phyloP scores from a whole-genome alignment of 225 moss, liverwort and hornwort genomes.

The Polytrichum commune region DNA sequence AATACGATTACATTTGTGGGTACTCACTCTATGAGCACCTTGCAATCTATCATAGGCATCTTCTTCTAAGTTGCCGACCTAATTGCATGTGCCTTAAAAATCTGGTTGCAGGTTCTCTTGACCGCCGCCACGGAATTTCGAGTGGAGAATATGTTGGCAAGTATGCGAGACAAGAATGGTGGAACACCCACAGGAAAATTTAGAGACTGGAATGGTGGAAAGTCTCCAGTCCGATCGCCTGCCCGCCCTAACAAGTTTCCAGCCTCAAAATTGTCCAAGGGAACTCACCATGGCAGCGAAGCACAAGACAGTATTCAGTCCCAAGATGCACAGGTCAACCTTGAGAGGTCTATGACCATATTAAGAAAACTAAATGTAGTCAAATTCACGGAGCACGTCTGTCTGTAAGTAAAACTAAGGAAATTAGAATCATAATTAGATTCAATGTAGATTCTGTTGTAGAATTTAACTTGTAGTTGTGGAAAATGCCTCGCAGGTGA shows the following conservation, averaged over 20 bases:
- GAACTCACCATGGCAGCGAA: conserved; percentile 14
- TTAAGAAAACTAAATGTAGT: too few species aligned
- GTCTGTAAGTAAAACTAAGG: too few species aligned
- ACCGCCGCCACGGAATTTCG: conserved; percentile 44
- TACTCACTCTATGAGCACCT: too few species aligned
- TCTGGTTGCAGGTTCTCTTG: conserved; percentile 44
- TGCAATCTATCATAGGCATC: too few species aligned
- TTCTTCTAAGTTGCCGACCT: too few species aligned
- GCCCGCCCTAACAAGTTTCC: conserved; percentile 22
- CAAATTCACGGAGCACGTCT: too few species aligned
- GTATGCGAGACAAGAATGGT: conserved; percentile 29
- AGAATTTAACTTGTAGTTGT: too few species aligned
- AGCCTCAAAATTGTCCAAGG: neutral
- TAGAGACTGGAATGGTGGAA: conserved; percentile 10
- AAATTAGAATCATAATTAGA: too few species aligned
- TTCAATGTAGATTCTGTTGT: too few species aligned
- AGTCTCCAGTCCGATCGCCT: conserved; percentile 6
- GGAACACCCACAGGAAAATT: conserved; percentile 15
- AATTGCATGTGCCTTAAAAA: neutral
- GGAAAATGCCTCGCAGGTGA: conserved; percentile 28
- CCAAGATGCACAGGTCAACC: too few species aligned
- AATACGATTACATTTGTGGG: too few species aligned
- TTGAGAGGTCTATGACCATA: too few species aligned
- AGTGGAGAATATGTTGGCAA: conserved; percentile 63
- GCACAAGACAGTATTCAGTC: conserved; percentile 12